A percentile compares a stretch with the other conserved stretches of the same genome.
Conservation (phyloP, 345 rosid genomes). For the Eucalyptus lansdowneana region DNA sequence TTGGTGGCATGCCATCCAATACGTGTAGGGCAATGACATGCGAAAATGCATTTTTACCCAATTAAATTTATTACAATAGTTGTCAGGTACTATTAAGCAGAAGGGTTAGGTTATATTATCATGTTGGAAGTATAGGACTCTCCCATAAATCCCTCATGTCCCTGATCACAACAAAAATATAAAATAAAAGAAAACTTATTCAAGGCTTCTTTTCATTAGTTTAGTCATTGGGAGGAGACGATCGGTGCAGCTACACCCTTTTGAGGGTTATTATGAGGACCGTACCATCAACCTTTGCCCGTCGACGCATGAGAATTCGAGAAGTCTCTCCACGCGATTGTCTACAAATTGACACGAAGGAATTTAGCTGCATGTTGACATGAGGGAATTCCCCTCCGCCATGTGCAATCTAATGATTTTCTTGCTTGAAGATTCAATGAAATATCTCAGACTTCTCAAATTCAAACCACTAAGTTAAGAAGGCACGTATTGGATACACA, state of each 20-base stretch:
- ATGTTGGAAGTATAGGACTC: not conserved
- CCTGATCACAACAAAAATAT: not conserved
- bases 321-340: not conserved
- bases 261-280: not conserved
- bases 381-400: not conserved
- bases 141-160: not conserved
- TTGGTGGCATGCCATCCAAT: not conserved
- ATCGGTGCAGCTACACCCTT: not conserved
- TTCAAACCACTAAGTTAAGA: not conserved
- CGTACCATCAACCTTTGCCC: not conserved
- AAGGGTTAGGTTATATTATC: not conserved
- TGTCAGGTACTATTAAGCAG: not conserved
- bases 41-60: not conserved
- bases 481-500: not conserved
- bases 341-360: not conserved
- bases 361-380: no score
- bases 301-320: not conserved
- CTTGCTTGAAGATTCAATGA: not conserved
- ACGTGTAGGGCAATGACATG: not conserved
- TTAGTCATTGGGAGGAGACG: not conserved
- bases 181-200: no score
- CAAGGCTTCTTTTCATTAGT: not conserved
- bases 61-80: not conserved
- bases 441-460: not conserved
- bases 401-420: not conserved